Evolutionary conservation across 148 eudicot species (phyloP), one percentile per base, ranked within the genome.

Genomic region (Diospyros lotus): DNA sequence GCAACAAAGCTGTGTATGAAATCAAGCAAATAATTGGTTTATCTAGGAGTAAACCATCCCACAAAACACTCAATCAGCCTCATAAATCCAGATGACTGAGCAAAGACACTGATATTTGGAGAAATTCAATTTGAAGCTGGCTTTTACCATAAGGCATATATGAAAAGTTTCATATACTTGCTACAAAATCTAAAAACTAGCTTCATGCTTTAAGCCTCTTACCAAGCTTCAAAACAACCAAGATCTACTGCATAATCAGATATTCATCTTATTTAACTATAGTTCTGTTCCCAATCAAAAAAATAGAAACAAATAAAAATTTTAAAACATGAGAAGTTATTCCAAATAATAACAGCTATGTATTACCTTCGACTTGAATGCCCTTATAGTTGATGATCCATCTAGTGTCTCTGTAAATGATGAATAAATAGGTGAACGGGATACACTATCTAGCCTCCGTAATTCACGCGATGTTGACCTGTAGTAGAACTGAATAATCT

Each of bases 361-460:
- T 39, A 48, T 38, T 81, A 92, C 98, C 97, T 84, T 88, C 40
- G 87, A 82, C 60, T 83, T 88, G 72, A 95, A 95, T 52, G 97
- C 96, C 80, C 97, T 86, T 79, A 95, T 89, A 59, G 98, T 95
- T 79, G 97, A 83, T 17, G 92, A 83, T 73, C 98, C 98, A 82
- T 92, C 91, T 67, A 95, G 82, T 64, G 94, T 92, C 84, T 95
- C 97, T 4, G 98, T 92, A 82, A 95, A 95, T 39, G 96, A 90
- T 71, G 94, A 86, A 87, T 95, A 95, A 70, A 95, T 92, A 48
- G 98, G 98, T 60, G 98, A 95, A 70, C 97, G 96, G 77, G 98
- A 90, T 74, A 95, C 98, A 82, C 98, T 92, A 75, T 95, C 98
- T 68, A 95, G 88, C 89, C 98, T 90, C 80, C 98, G 88, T 79